A percentile compares a stretch with the other conserved stretches of the same genome.
phyloP scores from a whole-genome alignment of 2,329 filamentous ascomycete species.

The Fusarium proliferatum region DNA sequence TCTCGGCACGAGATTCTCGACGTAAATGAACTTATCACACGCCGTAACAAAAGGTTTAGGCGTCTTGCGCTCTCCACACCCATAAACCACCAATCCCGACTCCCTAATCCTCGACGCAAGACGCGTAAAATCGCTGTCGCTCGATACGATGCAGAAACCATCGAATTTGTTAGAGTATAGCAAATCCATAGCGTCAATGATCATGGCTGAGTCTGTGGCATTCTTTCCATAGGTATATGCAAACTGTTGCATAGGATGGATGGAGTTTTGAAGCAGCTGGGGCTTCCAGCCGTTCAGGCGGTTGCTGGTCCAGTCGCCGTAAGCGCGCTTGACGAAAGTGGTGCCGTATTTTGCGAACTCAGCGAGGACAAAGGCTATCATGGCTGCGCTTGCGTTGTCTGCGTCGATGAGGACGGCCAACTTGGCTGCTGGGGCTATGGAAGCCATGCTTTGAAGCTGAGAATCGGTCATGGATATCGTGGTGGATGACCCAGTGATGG shows the following conservation, averaged over 20 bases:
- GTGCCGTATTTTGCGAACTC: slow-evolving; percentile 51
- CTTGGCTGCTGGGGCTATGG: slow-evolving; percentile 23
- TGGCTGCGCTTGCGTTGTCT: slow-evolving; percentile 45
- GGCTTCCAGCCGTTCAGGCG: slow-evolving; percentile 47
- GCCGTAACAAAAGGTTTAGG: slow-evolving; percentile 48
- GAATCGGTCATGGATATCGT: not conserved
- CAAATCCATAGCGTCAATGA: slow-evolving; percentile 54
- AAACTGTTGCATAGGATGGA: slow-evolving; percentile 53
- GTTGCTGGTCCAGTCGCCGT: slow-evolving; percentile 50
- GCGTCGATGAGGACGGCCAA: slow-evolving; percentile 51
- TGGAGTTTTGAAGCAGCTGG: slow-evolving; percentile 47
- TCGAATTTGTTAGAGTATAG: slow-evolving; percentile 48
- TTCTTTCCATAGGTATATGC: slow-evolving; percentile 52
- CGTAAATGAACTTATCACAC: slow-evolving; percentile 50
- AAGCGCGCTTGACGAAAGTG: slow-evolving; percentile 46
- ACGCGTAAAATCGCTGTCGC: slow-evolving; percentile 52
- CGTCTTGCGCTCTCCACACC: slow-evolving; percentile 49
- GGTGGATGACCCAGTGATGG: not conserved
- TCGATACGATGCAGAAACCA: slow-evolving; percentile 51
- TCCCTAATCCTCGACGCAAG: slow-evolving; percentile 50
- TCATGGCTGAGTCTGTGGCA: slow-evolving; percentile 50
- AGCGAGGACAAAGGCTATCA: slow-evolving; percentile 38
- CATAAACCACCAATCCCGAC: slow-evolving; percentile 41
- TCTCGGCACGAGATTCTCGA: slow-evolving; percentile 34
- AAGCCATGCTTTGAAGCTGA: not conserved